Evolutionary conservation across 1,284 basidiomycete genomes (phyloP), one percentile per base, ranked within the genome.

Genomic region (Leccinum solheimii): DNA sequence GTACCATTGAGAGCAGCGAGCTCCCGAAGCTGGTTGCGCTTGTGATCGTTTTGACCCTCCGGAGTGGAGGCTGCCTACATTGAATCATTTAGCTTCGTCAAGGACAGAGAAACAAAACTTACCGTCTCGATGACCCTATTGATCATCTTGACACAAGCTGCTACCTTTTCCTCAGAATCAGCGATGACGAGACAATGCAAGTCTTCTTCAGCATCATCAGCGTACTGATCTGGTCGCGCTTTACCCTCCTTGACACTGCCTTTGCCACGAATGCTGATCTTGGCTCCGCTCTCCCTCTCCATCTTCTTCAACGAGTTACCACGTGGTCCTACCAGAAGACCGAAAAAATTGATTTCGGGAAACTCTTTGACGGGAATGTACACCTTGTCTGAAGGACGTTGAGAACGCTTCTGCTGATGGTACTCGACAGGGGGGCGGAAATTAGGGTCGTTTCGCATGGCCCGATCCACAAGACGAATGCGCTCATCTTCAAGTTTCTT

Each of bases 311-410:
- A 80, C 78, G 95, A 97, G 76, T 99, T 99, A 55, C 97, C 97
- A 71, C 97, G 91, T 70, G 97, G 97, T 48, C 97, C 97, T 65
- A 99, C 97, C 62, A 99, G 86, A 63, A 99, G 82, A 70, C 97
- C 97, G 71, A 99, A 99, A 78, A 99, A 99, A 78, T 99, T 99
- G 83, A 99, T 99, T 78, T 99, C 97, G 5, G 97, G 97, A 72
- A 99, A 99, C 79, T 99, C 97, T 76, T 99, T 98, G 72, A 98
- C 95, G 30, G 97, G 97, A 65, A 99, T 96, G 75, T 98, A 99
- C 62, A 99, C 97, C 78, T 99, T 99, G 64, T 99, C 97, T 54
- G 91, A 91, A 14, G 95, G 95, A 56, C 94, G 87, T 62, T 93
- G 91, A 43, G 91, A 93, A 55, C 93, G 89, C 74, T 95, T 94